A percentile compares a stretch with the other conserved stretches of the same genome.
These are phyloP conservation scores for Calocybe gangraenosa DNA, from an alignment of 768 basidiomycete species.

Conservation along the genomic window DNA sequence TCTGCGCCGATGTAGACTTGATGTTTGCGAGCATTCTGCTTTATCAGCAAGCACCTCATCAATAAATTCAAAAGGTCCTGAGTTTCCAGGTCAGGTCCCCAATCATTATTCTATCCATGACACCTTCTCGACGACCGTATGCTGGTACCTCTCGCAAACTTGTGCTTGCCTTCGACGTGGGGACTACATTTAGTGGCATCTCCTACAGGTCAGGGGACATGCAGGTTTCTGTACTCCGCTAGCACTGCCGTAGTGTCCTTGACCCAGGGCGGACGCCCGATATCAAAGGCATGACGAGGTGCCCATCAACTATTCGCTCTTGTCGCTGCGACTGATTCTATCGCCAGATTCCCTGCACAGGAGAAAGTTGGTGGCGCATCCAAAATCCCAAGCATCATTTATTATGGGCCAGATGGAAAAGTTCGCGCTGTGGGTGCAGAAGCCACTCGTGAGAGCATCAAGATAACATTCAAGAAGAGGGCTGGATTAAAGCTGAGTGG, in stretches of 20 bases:
- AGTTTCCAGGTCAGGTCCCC: conserved; percentile 27
- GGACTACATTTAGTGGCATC: conserved; percentile 48
- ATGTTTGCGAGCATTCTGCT: too few relatives aligned
- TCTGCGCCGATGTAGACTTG: too few relatives aligned
- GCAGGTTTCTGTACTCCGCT: neutral
- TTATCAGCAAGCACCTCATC: too few relatives aligned
- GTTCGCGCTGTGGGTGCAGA: conserved; percentile 46
- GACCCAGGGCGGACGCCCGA: conserved; percentile 33
- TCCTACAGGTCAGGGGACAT: conserved; percentile 30
- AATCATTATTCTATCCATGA: conserved; percentile 1
- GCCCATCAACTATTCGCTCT: neutral
- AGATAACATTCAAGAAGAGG: conserved; percentile 39
- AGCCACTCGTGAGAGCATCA: conserved; percentile 35
- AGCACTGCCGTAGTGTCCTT: conserved; percentile 36
- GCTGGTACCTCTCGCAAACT: conserved; percentile 33
- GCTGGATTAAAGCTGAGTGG: conserved; percentile 51
- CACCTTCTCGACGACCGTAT: conserved; percentile 25
- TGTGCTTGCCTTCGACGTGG: conserved; percentile 48
- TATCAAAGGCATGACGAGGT: conserved; percentile 43
- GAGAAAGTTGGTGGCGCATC: conserved; percentile 41
- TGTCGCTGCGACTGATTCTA: neutral
- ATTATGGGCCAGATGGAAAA: conserved; percentile 38
- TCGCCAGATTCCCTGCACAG: conserved; percentile 44
- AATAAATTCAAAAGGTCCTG: too few relatives aligned
- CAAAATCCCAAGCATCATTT: conserved; percentile 46